Evolutionary conservation across 192 early-diverging fungal species (phyloP).

Genomic region (Coemansia sp.): DNA sequence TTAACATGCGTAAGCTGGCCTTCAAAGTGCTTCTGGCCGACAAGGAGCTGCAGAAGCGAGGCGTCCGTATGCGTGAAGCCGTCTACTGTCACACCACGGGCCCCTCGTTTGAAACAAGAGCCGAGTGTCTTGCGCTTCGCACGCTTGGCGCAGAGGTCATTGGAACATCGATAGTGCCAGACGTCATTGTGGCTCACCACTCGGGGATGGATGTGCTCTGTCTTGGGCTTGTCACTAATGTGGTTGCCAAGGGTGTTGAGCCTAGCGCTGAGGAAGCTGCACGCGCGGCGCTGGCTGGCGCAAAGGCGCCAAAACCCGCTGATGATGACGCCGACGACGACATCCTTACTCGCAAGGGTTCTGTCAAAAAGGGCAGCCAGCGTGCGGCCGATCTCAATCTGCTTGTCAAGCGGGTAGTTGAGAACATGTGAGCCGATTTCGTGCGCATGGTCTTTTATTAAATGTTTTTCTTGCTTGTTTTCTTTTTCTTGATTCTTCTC

Average conservation of each 20-base stretch:
- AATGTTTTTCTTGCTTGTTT: not conserved
- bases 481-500: not conserved
- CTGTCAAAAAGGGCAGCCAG: slow-evolving; percentile 48
- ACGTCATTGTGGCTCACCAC: slow-evolving; percentile 85
- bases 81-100: slow-evolving; percentile 83
- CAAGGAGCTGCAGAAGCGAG: slow-evolving; percentile 30
- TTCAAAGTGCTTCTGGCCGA: slow-evolving; percentile 48
- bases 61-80: slow-evolving; percentile 70
- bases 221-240: slow-evolving; percentile 77
- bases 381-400: slow-evolving; percentile 38
- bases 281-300: slow-evolving; percentile 27
- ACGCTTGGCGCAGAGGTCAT: slow-evolving; percentile 76
- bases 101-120: slow-evolving; percentile 87
- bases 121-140: slow-evolving; percentile 75
- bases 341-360: slow-evolving; percentile 33
- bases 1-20: slow-evolving; percentile 68
- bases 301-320: slow-evolving; percentile 14
- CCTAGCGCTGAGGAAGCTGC: slow-evolving; percentile 43
- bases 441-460: no score
- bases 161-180: slow-evolving; percentile 88
- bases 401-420: slow-evolving; percentile 34
- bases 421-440: slow-evolving; percentile 15
- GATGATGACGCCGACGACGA: slow-evolving; percentile 27
- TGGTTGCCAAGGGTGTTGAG: slow-evolving; percentile 46
- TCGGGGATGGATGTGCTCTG: slow-evolving; percentile 79